These are phyloP conservation scores for Chlamydomonas eustigma DNA, from an alignment of 139 green algal species.

Conservation along the genomic window DNA sequence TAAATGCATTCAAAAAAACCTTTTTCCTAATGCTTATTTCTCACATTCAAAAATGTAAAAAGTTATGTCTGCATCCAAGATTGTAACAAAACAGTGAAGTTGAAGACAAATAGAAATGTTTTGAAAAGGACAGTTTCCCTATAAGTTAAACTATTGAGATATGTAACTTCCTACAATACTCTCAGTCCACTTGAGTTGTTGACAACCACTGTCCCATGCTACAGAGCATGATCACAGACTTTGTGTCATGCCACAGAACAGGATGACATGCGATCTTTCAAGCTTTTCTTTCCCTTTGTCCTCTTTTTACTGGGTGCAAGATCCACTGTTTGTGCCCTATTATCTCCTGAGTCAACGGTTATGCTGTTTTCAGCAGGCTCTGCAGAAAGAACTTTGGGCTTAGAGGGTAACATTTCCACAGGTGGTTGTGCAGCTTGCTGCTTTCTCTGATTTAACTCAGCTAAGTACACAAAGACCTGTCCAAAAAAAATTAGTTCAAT, in stretches of 20 bases:
- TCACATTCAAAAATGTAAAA: too few species aligned
- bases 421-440: slow-evolving; percentile 21
- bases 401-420: neutral
- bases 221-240: too few species aligned
- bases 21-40: too few species aligned
- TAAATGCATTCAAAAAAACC: too few species aligned
- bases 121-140: too few species aligned
- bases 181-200: too few species aligned
- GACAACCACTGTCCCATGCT: too few species aligned
- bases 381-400: neutral
- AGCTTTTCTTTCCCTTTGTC: slow-evolving; percentile 50
- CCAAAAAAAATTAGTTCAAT: neutral
- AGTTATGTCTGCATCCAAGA: too few species aligned
- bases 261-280: slow-evolving; percentile 30
- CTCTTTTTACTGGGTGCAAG: slow-evolving; percentile 40
- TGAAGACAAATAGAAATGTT: too few species aligned
- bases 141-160: too few species aligned
- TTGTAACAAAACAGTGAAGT: too few species aligned
- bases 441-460: slow-evolving; percentile 50
- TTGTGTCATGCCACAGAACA: slow-evolving; percentile 33
- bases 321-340: slow-evolving; percentile 25
- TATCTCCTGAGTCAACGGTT: neutral
- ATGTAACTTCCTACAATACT: too few species aligned
- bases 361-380: neutral
- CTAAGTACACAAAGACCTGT: slow-evolving; percentile 59